phyloP scores from a whole-genome alignment of 179 eudicot genomes.

The Monotropa hypopitys region DNA sequence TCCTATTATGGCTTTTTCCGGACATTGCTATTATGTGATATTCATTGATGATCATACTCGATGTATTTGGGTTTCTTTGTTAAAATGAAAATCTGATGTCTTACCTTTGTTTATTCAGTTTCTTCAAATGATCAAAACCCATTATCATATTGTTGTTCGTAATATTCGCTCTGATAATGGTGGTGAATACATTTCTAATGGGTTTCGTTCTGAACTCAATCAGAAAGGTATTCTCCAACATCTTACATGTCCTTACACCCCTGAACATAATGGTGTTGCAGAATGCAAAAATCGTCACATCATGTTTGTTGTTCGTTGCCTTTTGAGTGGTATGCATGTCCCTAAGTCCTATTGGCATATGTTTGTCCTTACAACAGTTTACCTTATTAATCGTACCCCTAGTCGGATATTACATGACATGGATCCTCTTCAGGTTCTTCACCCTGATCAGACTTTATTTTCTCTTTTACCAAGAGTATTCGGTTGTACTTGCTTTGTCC shows the following conservation, averaged over 20 bases:
- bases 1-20: neutral
- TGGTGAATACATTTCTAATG: neutral
- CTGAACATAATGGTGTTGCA: neutral
- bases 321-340: neutral
- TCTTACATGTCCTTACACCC: neutral
- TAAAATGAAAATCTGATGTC: neutral
- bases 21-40: neutral
- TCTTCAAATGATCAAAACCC: neutral
- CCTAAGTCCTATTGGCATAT: neutral
- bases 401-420: neutral
- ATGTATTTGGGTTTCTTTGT: neutral
- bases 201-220: neutral
- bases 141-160: neutral
- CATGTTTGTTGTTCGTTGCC: neutral
- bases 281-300: neutral
- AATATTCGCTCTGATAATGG: neutral
- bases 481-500: too few species aligned
- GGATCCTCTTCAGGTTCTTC: neutral
- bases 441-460: too few species aligned
- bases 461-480: too few species aligned
- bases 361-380: neutral
- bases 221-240: neutral
- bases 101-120: neutral
- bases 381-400: neutral
- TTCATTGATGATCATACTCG: neutral